Percentiles rank a stretch among this genome's conserved stretches.
Evolutionary conservation across 2,329 filamentous ascomycete species (phyloP).

Genomic region (Diaporthe sp.): DNA sequence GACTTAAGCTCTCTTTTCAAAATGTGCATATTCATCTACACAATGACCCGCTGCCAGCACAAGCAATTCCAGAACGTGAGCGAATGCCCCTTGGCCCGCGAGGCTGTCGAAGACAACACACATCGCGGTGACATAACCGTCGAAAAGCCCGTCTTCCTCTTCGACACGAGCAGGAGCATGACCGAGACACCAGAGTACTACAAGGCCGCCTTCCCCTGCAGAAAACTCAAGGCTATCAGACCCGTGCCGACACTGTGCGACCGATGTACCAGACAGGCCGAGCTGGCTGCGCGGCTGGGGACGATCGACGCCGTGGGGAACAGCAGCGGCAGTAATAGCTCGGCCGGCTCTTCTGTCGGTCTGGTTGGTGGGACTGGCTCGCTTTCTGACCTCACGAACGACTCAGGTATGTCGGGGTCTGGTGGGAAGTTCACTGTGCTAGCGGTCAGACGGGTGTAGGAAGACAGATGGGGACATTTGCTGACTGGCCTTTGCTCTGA

Average conservation of each 20-base stretch:
- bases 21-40: constrained; percentile 49
- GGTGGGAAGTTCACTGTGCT: neutral
- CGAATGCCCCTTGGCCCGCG: constrained; percentile 42
- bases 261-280: constrained; percentile 2
- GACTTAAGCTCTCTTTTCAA: neutral
- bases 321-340: neutral
- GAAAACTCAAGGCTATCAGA: constrained; percentile 29
- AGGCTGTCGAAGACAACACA: constrained; percentile 37
- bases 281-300: neutral
- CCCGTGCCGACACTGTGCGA: constrained; percentile 27
- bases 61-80: constrained; percentile 48
- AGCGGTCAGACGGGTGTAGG: neutral
- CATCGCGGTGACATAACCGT: constrained; percentile 37
- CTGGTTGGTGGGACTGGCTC: neutral
- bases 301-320: neutral
- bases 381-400: constrained; percentile 6
- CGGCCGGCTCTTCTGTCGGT: constrained; percentile 1
- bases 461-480: neutral
- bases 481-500: neutral
- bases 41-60: constrained; percentile 44
- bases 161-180: constrained; percentile 32
- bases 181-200: constrained; percentile 27
- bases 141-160: constrained; percentile 34
- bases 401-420: constrained; percentile 11
- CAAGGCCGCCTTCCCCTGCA: constrained; percentile 5